Base-by-base conservation (phyloP, 306 rosid genomes). In the Begonia peltatifolia region DNA sequence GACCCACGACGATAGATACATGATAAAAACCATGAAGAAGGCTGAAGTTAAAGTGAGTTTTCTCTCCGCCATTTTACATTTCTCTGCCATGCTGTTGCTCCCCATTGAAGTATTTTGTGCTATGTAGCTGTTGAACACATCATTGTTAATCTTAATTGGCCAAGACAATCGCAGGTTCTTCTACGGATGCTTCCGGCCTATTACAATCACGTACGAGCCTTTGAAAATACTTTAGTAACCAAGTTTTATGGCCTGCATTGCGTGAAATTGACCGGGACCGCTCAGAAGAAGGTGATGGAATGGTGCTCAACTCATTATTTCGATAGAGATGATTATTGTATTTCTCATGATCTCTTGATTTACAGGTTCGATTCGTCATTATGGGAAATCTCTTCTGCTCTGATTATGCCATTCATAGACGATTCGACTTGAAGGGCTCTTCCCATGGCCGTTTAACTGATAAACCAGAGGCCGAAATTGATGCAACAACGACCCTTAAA, bases 11-110 rank as follows among this genome's bases (percentile, higher is more conserved):
- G 97, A 89, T 42, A 79, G 94, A 47, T 89, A 85, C 73, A 89
- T 89, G 97, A 89, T 89, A n/a, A 89, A 89, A 67, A 89, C 97
- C 52, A 78, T 89, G 94, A 89, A 83, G 62, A 89, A 89, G 71
- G 73, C 97, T 54, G 97, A 89, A 89, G 90, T 73, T n/a, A 89
- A 89, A 71, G 97, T 90, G 54, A 76, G 38, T 5, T 30, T 30
- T 30, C 38, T 30, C 38, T 5, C 1, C 6, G 5, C 38, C 3
- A 30, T 30, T 30, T 7, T 3, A 5, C 38, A 30, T 30, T 30
- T 30, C 38, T 30, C 8, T 30, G 38, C 9, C 54, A 14, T 57
- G 3, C 11, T 20, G 38, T 56, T 11, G 22, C 58, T 15, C 35
- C 9, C 23, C 23, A 20, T 3, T 20, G 23, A 20, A 20, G 4